Evolutionary conservation across 257 asterid genomes (phyloP).

Genomic region (Capsicum chinense): DNA sequence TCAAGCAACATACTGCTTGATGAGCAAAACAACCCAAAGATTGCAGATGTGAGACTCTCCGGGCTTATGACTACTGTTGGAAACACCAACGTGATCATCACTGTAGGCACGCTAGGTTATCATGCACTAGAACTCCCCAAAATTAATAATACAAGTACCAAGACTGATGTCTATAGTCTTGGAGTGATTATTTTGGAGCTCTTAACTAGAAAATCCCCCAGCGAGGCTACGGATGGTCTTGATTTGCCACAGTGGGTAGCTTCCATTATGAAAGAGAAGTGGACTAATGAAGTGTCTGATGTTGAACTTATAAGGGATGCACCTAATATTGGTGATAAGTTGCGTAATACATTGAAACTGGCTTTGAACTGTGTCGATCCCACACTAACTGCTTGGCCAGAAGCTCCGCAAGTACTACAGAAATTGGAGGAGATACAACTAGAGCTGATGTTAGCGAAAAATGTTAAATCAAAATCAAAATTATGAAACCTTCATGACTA

Average conservation of each 20-base stretch:
- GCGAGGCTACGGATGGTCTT: background rate
- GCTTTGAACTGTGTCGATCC: constrained; percentile 96
- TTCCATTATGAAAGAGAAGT: constrained; percentile 83
- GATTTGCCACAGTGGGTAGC: constrained; percentile 94
- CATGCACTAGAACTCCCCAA: too few species aligned
- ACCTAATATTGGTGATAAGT: constrained; percentile 62
- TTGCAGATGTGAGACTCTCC: constrained; percentile 38
- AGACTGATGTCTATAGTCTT: too few species aligned
- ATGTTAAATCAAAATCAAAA: too few species aligned
- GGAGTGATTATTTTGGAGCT: too few species aligned
- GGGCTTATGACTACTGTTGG: too few species aligned
- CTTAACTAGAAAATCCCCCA: too few species aligned
- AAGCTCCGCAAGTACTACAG: constrained; percentile 63
- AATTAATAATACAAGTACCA: too few species aligned
- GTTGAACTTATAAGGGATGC: constrained; percentile 79
- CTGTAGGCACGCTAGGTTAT: too few species aligned
- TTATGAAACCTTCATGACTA: too few species aligned
- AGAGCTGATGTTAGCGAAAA: constrained; percentile 32
- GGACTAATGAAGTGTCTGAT: constrained; percentile 91
- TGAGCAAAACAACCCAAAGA: constrained; percentile 62
- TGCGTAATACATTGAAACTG: constrained; percentile 72
- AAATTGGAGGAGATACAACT: constrained; percentile 76
- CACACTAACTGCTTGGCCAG: constrained; percentile 16
- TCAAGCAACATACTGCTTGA: constrained; percentile 77
- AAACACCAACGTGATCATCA: too few species aligned